These are phyloP conservation scores for Isabelozyma rhagii DNA, from an alignment of 805 yeast genomes.

Conservation along the genomic window DNA sequence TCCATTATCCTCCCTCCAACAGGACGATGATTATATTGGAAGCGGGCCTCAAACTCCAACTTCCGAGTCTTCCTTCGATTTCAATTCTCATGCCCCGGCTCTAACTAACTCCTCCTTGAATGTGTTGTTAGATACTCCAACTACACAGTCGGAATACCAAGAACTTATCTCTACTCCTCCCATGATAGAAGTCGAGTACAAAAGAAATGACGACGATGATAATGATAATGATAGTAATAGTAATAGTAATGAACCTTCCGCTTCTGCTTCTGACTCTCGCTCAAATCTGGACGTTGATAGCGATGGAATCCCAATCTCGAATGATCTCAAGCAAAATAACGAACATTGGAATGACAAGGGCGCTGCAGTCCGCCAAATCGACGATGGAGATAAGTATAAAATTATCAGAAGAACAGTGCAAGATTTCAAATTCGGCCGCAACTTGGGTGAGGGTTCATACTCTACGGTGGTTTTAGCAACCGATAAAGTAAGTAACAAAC, in stretches of 20 bases:
- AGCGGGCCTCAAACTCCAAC: constrained; percentile 32
- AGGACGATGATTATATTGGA: constrained; percentile 8
- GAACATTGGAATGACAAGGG: constrained; percentile 34
- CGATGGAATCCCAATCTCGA: constrained; percentile 4
- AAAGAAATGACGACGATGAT: constrained; percentile 6
- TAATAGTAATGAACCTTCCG: not conserved
- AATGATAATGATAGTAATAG: not conserved
- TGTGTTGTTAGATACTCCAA: constrained; percentile 30
- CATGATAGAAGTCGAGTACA: not conserved
- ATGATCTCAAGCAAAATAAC: constrained; percentile 8
- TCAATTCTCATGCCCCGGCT: constrained; percentile 20
- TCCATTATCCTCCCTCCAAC: constrained; percentile 15
- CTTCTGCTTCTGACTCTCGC: not conserved
- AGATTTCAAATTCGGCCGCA: constrained; percentile 40
- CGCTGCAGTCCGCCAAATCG: constrained; percentile 27
- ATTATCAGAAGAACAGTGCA: constrained; percentile 34
- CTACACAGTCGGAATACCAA: constrained; percentile 17
- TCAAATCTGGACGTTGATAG: not conserved
- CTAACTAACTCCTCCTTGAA: constrained; percentile 34
- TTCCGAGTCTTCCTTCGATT: constrained; percentile 29
- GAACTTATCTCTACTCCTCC: constrained; percentile 8
- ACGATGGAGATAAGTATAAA: constrained; percentile 9
- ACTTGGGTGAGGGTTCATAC: constrained; percentile 45
- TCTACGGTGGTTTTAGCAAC: constrained; percentile 45
- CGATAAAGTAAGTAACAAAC: constrained; percentile 49